Conservation (phyloP, 2,329 filamentous ascomycete species). For the Coniosporium tulheliwenetii region DNA sequence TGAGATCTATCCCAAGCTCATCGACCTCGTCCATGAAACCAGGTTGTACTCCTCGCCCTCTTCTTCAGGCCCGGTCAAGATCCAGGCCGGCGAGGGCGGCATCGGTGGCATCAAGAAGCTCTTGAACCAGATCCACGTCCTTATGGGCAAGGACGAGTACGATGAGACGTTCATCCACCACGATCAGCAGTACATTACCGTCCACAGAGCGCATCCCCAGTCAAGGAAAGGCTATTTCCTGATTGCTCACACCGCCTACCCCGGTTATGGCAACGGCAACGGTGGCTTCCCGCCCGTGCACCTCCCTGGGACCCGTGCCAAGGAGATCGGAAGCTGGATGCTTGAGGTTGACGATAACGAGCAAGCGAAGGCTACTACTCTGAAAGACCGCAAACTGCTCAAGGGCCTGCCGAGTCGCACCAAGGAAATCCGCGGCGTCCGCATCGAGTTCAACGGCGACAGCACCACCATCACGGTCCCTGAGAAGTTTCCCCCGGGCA, state of each 20-base stretch:
- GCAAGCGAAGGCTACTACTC: conserved; percentile 47
- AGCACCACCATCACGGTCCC: conserved; percentile 69
- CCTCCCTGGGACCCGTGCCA: conserved; percentile 70
- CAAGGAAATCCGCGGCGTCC: conserved; percentile 56
- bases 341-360: conserved; percentile 72
- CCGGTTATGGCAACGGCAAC: conserved; percentile 74
- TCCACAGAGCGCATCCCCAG: conserved; percentile 84
- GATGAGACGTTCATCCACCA: conserved; percentile 95
- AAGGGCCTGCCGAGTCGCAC: conserved; percentile 75
- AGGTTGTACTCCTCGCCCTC: conserved; percentile 67
- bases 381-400: conserved; percentile 55
- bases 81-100: conserved; percentile 59
- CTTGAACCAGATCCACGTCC: conserved; percentile 82
- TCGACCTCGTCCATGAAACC: conserved; percentile 87
- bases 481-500: conserved; percentile 78
- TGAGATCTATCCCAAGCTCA: conserved; percentile 80
- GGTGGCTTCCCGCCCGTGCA: conserved; percentile 65
- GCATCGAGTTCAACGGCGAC: conserved; percentile 53
- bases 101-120: conserved; percentile 86
- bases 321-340: conserved; percentile 79
- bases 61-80: conserved; percentile 45
- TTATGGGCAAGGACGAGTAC: conserved; percentile 92
- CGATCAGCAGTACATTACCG: conserved; percentile 88
- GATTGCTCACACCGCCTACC: conserved; percentile 91
- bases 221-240: conserved; percentile 89